Percentiles rank a stretch among this genome's conserved stretches.
These are phyloP conservation scores for Ploettnerulaceae sp. DNA, from an alignment of 2,329 filamentous ascomycete species.

Conservation along the genomic window DNA sequence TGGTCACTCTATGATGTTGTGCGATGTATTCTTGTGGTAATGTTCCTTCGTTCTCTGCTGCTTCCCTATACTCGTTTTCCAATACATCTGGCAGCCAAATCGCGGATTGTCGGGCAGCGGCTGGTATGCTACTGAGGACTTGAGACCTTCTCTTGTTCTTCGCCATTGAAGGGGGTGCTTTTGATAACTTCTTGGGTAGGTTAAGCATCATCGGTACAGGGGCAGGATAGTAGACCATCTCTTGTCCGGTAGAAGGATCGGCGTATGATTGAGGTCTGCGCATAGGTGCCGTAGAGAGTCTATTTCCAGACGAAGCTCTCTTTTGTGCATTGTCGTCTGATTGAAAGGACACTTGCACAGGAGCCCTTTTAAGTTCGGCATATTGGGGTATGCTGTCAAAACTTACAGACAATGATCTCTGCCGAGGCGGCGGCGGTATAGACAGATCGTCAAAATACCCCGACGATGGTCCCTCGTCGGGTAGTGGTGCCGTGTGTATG, in stretches of 20 bases:
- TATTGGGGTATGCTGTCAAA: background rate
- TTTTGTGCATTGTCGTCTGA: constrained; percentile 10
- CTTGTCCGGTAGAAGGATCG: constrained; percentile 61
- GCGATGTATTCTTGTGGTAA: constrained; percentile 31
- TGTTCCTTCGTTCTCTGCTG: constrained; percentile 23
- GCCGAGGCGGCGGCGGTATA: background rate
- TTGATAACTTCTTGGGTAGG: constrained; percentile 80
- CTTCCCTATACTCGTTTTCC: constrained; percentile 24
- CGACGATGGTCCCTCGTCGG: background rate
- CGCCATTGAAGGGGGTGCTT: constrained; percentile 57
- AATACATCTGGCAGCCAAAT: constrained; percentile 34
- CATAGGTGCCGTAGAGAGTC: constrained; percentile 30
- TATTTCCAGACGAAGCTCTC: constrained; percentile 15
- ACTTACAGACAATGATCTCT: background rate
- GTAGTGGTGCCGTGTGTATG: constrained; percentile 52
- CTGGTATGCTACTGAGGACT: constrained; percentile 59
- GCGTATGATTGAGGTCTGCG: constrained; percentile 52
- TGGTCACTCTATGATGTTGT: constrained; percentile 33
- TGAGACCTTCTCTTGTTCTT: constrained; percentile 70
- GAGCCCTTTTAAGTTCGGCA: constrained; percentile 15
- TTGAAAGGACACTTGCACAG: constrained; percentile 5
- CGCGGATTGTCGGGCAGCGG: constrained; percentile 38
- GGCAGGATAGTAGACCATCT: constrained; percentile 93
- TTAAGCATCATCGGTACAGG: constrained; percentile 93
- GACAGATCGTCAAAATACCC: constrained; percentile 7